Base-by-base conservation (phyloP, 2,329 filamentous ascomycete species). In the Nectriaceae sp. region DNA sequence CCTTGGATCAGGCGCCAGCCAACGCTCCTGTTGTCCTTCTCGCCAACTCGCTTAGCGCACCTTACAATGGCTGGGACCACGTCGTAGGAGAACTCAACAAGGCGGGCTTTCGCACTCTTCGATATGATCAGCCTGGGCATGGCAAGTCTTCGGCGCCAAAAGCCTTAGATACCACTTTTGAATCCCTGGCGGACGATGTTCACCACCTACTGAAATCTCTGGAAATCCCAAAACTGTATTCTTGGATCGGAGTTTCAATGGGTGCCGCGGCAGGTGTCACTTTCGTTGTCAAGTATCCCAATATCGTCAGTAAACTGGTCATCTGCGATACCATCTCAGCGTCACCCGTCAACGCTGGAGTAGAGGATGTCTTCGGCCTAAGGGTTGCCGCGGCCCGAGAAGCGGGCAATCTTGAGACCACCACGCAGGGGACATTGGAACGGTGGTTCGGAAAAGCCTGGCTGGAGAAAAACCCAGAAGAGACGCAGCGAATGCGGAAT, bases 231-330 rank as follows among this genome's bases (percentile, higher is more conserved):
- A 62, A 53, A 18, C 47, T 73, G 5, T 60, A 71, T 45, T 65
- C 68, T 3, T 76, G 72, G 73, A 60, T 76, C 6, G 73, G 73
- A 2, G 71, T 75, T 1, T 75, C 72, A 11, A 74, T 76, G 70
- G 74, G 74, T 19, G 74, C 69, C 6, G 65, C 70, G 1, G 69
- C 64, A 1, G 70, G 70, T 18, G 56, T 75, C 41, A 65, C 66
- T 47, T 76, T 75, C 52, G 63, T 64, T 1, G 62, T 64, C 4
- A 65, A 61, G 45, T 70, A 73, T 48, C 72, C 72, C 4, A 65
- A 65, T 26, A 40, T 73, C 3, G 61, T 75, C 10, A 44, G 63
- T 42, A 69, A 67, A 38, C 63, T 76, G 5, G 60, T 70, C 21
- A 59, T 72, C 22, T 74, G 69, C 57, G 70, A 73, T 50, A 73